phyloP scores from a whole-genome alignment of 495 filamentous ascomycete genomes.

The Podospora conica region DNA sequence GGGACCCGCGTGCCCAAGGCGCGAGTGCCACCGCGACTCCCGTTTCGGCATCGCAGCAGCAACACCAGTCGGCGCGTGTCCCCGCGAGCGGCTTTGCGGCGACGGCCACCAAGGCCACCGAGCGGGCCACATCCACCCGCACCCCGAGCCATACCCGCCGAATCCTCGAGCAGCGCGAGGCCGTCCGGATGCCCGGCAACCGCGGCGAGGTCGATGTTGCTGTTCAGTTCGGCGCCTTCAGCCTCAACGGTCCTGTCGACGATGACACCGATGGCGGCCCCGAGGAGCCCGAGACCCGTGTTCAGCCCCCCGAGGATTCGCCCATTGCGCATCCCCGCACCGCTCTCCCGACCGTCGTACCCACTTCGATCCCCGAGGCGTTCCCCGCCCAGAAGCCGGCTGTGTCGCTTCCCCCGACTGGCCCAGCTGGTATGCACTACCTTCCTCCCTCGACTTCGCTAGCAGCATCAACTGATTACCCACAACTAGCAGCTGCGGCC shows the following conservation, averaged over 20 bases:
- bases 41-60: constrained; percentile 49
- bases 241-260: constrained; percentile 67
- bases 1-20: constrained; percentile 56
- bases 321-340: constrained; percentile 84
- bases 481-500: constrained; percentile 27
- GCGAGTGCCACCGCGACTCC: constrained; percentile 48
- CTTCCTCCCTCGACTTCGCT: not conserved
- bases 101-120: constrained; percentile 70
- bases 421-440: constrained; percentile 34
- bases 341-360: constrained; percentile 72
- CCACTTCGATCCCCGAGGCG: constrained; percentile 52
- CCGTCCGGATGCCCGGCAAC: constrained; percentile 98
- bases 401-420: constrained; percentile 51
- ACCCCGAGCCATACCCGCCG: constrained; percentile 73
- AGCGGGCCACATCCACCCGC: constrained; percentile 46
- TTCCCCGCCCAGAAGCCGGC: constrained; percentile 61
- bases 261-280: constrained; percentile 89
- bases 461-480: constrained; percentile 22
- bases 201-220: constrained; percentile 80
- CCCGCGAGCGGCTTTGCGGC: constrained; percentile 63
- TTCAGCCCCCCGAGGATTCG: constrained; percentile 90
- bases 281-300: constrained; percentile 89
- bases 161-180: constrained; percentile 89
- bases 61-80: constrained; percentile 49
- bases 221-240: constrained; percentile 98